Percentiles rank a stretch among this genome's conserved stretches.
These are phyloP conservation scores for Fomitiporia mediterranea DNA, from an alignment of 1,284 basidiomycete genomes.

Conservation along the genomic window DNA sequence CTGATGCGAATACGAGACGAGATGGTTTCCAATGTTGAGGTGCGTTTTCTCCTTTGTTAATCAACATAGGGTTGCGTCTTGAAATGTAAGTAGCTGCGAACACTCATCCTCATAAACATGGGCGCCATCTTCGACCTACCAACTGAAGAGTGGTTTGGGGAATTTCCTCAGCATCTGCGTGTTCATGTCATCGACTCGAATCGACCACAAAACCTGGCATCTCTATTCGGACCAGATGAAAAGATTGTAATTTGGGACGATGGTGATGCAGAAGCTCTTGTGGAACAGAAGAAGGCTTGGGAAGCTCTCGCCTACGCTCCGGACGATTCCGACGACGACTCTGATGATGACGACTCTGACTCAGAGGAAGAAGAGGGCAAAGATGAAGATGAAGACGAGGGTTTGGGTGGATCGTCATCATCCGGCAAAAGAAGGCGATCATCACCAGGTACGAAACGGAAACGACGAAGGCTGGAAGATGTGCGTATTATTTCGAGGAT, in stretches of 20 bases:
- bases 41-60: conserved; percentile 33
- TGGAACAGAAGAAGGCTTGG: conserved; percentile 67
- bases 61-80: not conserved
- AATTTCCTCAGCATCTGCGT: conserved; percentile 53
- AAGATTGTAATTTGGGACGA: conserved; percentile 89
- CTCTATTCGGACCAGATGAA: conserved; percentile 74
- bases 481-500: conserved; percentile 32
- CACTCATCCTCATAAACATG: conserved; percentile 90
- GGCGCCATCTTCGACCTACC: conserved; percentile 86
- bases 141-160: conserved; percentile 68
- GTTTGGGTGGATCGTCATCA: conserved; percentile 26
- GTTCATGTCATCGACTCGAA: conserved; percentile 95
- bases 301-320: conserved; percentile 62
- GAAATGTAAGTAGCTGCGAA: conserved; percentile 63
- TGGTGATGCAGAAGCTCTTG: conserved; percentile 64
- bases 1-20: conserved; percentile 66
- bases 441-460: conserved; percentile 34
- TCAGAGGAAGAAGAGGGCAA: conserved; percentile 44
- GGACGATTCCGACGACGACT: conserved; percentile 41
- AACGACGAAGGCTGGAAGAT: conserved; percentile 46
- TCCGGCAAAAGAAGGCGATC: conserved; percentile 51
- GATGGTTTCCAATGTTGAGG: conserved; percentile 65
- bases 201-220: conserved; percentile 87
- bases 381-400: conserved; percentile 33
- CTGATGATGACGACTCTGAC: conserved; percentile 37